Evolutionary conservation across 108 stramenopile species (phyloP), one percentile per base, ranked within the genome.

Genomic region (Bacterosira constricta): DNA sequence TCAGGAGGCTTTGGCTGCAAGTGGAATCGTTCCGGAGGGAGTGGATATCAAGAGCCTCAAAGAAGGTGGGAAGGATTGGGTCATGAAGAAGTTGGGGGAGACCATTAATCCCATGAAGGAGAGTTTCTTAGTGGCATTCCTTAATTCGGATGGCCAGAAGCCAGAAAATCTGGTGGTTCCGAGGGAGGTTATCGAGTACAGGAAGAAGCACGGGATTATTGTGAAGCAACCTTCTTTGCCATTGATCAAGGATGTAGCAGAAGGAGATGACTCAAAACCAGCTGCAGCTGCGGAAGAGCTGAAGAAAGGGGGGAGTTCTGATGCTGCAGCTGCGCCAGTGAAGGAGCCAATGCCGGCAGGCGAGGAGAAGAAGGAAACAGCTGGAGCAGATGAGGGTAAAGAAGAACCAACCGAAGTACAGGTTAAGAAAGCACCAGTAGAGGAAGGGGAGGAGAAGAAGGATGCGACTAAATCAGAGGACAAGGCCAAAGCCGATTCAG

Each of bases 61-160:
- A 68, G 89, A 90, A 69, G 90, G 86, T 27, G 90, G 84, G 20
- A 81, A 88, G 46, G 98, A 99, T 68, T 88, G 89, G 52, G 92
- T 99, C 20, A 97, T 99, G 96, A 81, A 81, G 41, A 93, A 90
- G 82, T 84, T 99, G 7, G 96, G 96, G 1, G 92, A 95, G 61
- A 95, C 94, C 1, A 96, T 99, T 51, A 73, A 89, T 13, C 97
- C 96, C n/a, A 98, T 99, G 97, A 99, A 97, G 69, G 96, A 97
- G 44, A 93, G 95, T 69, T 99, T 99, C 60, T 88, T 99, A 66
- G 98, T 99, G 13, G 98, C 97, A 3, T 88, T 82, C 77, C 84
- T 99, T 26, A 83, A 90, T 31, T 96, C 93, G 82, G 84, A 93
- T 35, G 94, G 94, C 17, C 85, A 83, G 23, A 79, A 69, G 47